These are phyloP conservation scores for Wickerhamiella alocasiicola DNA, from an alignment of 805 yeast genomes.

Conservation along the genomic window DNA sequence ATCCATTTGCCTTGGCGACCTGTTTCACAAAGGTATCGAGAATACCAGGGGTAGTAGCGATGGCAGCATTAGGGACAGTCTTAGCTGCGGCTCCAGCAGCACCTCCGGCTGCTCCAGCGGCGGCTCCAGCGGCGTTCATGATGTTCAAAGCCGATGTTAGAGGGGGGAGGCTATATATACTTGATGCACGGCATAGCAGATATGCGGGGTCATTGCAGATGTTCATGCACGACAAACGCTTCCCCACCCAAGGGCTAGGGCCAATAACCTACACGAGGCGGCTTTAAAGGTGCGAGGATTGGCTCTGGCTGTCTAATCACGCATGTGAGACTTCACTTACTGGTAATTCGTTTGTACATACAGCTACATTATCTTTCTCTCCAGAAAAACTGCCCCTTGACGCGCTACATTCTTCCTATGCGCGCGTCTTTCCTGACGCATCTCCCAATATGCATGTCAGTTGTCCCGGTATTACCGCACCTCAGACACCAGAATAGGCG, in stretches of 20 bases:
- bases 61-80: conserved; percentile 3
- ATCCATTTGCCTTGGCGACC: conserved; percentile 2
- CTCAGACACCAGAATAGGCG: no score
- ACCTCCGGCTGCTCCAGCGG: background rate
- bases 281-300: background rate
- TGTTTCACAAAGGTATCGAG: conserved; percentile 4
- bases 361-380: no score
- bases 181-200: background rate
- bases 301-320: no score
- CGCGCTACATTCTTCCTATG: no score
- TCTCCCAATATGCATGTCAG: no score
- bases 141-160: background rate
- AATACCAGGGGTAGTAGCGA: conserved; percentile 7
- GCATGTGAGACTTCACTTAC: no score
- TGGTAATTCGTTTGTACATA: no score
- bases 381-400: no score
- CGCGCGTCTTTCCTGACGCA: no score
- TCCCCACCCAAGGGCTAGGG: background rate
- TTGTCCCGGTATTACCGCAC: no score
- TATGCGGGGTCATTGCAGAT: background rate
- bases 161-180: background rate
- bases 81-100: conserved; percentile 2
- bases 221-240: background rate
- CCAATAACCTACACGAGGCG: background rate
- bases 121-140: background rate